phyloP scores from a whole-genome alignment of 1,139 yeast genomes.

The Saccharomyces hybrid region DNA sequence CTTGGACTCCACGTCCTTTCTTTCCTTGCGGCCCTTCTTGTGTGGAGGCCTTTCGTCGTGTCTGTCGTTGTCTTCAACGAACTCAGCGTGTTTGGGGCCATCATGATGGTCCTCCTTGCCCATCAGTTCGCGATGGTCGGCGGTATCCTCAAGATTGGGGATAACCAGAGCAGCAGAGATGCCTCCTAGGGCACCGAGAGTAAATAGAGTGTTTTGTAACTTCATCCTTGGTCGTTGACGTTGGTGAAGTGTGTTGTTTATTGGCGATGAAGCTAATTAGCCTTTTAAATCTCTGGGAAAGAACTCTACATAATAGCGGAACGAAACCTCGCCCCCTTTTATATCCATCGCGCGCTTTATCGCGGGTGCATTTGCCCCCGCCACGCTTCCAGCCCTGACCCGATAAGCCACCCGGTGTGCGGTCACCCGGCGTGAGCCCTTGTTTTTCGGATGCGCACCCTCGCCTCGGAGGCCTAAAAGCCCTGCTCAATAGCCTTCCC shows the following conservation, averaged over 20 bases:
- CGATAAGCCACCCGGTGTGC: background rate
- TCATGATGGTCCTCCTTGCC: background rate
- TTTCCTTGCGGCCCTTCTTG: background rate
- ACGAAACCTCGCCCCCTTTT: background rate
- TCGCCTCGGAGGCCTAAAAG: background rate
- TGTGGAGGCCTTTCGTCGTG: background rate
- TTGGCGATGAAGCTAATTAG: slow-evolving; percentile 1
- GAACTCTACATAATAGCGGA: background rate
- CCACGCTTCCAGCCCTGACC: background rate
- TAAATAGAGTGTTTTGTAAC: background rate
- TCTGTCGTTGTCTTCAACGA: background rate
- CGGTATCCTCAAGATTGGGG: background rate
- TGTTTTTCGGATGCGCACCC: background rate
- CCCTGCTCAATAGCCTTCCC: background rate
- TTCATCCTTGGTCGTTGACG: background rate
- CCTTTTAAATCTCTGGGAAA: background rate
- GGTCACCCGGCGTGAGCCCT: background rate
- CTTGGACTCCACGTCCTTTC: background rate
- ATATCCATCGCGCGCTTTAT: background rate
- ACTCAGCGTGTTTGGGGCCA: background rate
- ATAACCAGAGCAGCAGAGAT: background rate
- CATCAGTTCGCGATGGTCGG: background rate
- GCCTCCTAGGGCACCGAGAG: background rate
- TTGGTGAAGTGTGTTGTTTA: background rate
- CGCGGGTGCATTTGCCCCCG: slow-evolving; percentile 1